These are phyloP conservation scores for Blastobotrys chiropterorum DNA, from an alignment of 805 yeast species.

Conservation along the genomic window DNA sequence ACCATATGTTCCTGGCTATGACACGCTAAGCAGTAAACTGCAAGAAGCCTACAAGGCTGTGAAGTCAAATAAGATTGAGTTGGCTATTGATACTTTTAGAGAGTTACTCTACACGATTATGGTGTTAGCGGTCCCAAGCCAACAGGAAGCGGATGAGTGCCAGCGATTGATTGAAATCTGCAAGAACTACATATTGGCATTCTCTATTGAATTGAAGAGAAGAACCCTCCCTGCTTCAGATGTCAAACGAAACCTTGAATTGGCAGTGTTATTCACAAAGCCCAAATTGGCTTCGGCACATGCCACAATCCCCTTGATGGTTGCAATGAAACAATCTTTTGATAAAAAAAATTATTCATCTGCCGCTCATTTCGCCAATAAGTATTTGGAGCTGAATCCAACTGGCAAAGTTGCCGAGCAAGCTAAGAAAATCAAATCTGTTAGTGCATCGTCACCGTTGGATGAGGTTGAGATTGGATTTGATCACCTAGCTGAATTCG, in stretches of 20 bases:
- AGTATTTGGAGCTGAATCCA: constrained; percentile 60
- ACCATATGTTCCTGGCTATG: constrained; percentile 75
- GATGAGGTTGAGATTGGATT: constrained; percentile 90
- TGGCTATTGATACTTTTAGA: constrained; percentile 76
- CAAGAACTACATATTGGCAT: constrained; percentile 86
- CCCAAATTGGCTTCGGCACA: constrained; percentile 79
- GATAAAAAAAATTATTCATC: constrained; percentile 80
- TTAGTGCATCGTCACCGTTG: constrained; percentile 70
- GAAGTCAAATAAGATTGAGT: constrained; percentile 74
- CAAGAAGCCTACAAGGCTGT: constrained; percentile 76
- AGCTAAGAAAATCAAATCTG: constrained; percentile 74
- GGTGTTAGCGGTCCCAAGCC: constrained; percentile 61
- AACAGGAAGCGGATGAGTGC: constrained; percentile 73
- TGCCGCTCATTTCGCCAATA: constrained; percentile 85
- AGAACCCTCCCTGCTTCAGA: constrained; percentile 65
- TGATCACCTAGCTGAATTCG: constrained; percentile 87
- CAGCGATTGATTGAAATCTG: constrained; percentile 64
- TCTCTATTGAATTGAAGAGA: constrained; percentile 85
- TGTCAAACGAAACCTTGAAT: constrained; percentile 79
- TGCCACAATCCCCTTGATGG: constrained; percentile 80
- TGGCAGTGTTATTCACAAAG: constrained; percentile 93
- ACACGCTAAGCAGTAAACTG: constrained; percentile 52
- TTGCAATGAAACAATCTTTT: constrained; percentile 91
- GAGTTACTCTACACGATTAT: constrained; percentile 69
- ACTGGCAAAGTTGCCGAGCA: constrained; percentile 51